Base-by-base conservation (phyloP, 768 basidiomycete species). In the Bullera alba region DNA sequence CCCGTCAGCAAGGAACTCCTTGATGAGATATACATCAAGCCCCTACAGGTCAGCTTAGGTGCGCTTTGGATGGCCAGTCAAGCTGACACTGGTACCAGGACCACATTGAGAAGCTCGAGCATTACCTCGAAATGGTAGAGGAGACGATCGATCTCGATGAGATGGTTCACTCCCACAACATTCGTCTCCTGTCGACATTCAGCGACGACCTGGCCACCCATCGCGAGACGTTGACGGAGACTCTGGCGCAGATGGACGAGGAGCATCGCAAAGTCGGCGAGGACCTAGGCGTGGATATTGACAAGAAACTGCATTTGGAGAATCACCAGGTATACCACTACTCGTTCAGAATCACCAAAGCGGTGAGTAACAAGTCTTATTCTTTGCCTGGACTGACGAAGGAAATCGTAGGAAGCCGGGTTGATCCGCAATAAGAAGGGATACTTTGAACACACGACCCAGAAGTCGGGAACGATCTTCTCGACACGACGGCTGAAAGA, bases 261-360 rank as follows among this genome's bases (percentile, higher is more conserved):
- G 90, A 95, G 66, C 92, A 96, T 70, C 72, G 76, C 5, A 63
- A 76, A 1, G 83, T 82, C 0, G 85, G 85, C 5, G 71, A 76
- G 5, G 86, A 87, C 32, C 77, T 96, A 5, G 79, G 78, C 7
- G 60, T 99, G 8, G 90, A 93, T 15, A 79, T 89, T 2, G 87
- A 95, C 71, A 93, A 93, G 76, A 97, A 96, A 74, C 73, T 97
- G 10, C 95, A 97, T 71, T 76, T 99, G 25, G 95, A 99, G 75
- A 91, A 92, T 61, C 87, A 85, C 46, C 79, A 80, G 49, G 80
- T 82, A 1, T 88, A 93, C 65, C 90, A 91, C 1, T 93, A 97
- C 69, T 91, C 87, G 61, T 87, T 97, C 74, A 76, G 95, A 23
- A 69, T 97, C 37, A 92, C 92, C 1, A 92, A 95, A 67, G 86